Evolutionary conservation across 257 asterid species (phyloP).

Genomic region (Solanum pinnatisectum): DNA sequence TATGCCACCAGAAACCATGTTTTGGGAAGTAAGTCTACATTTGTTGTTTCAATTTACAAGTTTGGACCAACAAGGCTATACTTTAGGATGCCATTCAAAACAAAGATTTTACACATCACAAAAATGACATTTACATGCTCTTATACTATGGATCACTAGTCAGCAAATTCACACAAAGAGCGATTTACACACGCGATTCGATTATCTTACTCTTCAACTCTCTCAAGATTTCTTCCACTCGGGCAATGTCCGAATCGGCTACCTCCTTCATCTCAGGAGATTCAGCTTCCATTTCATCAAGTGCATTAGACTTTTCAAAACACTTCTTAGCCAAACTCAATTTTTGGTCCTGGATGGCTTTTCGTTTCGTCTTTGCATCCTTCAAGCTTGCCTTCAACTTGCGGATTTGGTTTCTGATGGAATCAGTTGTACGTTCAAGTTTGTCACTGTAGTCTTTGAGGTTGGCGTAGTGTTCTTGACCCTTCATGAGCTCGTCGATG

Average conservation of each 20-base stretch:
- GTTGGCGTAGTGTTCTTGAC: not conserved
- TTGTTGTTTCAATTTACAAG: not conserved
- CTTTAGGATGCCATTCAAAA: not conserved
- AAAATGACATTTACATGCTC: not conserved
- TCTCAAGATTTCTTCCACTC: not conserved
- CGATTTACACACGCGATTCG: not conserved
- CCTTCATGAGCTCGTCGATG: not conserved
- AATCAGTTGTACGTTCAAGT: not conserved
- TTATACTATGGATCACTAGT: not conserved
- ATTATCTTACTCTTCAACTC: not conserved
- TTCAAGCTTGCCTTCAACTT: not conserved
- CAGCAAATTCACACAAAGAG: not conserved
- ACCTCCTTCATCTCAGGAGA: not conserved
- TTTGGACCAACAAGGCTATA: not conserved
- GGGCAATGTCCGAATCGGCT: not conserved
- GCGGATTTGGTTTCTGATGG: not conserved
- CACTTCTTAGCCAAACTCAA: not conserved
- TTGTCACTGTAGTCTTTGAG: not conserved
- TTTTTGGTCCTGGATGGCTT: slow-evolving; percentile 1
- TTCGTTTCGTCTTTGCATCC: not conserved
- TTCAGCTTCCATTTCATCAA: not conserved
- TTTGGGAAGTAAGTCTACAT: not conserved
- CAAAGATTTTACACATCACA: not conserved
- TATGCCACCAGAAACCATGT: not conserved
- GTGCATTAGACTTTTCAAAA: not conserved